A percentile compares a stretch with the other conserved stretches of the same genome.
Conservation (phyloP, 352 stramenopile species). For the Globisporangium canariense region DNA sequence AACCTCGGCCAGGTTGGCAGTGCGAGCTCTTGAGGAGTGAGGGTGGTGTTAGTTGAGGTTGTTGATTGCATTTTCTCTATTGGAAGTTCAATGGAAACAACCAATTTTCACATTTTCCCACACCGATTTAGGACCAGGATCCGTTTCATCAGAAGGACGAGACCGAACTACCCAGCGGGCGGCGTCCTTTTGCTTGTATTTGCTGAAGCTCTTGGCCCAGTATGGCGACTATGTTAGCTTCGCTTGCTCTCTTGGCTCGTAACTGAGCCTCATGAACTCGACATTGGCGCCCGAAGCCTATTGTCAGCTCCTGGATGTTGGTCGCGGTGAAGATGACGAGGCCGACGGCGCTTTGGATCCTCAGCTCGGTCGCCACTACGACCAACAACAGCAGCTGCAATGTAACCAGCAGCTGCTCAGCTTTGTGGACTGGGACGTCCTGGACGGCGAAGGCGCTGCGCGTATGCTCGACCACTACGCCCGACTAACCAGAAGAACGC, state of each 20-base stretch:
- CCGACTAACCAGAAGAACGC: neutral
- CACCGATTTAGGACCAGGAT: too few species aligned
- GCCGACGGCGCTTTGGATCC: neutral
- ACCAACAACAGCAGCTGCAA: neutral
- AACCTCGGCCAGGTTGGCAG: neutral
- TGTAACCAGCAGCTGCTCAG: constrained; percentile 4
- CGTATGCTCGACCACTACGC: constrained; percentile 6
- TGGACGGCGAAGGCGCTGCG: neutral
- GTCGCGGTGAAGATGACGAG: constrained; percentile 28
- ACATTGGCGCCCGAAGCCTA: constrained; percentile 21
- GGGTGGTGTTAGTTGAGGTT: neutral
- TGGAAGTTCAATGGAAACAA: neutral
- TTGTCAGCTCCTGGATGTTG: constrained; percentile 17
- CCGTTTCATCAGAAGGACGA: too few species aligned
- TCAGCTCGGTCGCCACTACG: neutral
- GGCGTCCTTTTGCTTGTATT: too few species aligned
- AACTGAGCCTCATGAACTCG: constrained; percentile 18
- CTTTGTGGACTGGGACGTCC: constrained; percentile 12
- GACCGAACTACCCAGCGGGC: too few species aligned
- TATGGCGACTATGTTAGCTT: neutral
- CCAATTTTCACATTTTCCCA: too few species aligned
- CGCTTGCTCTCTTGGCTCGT: neutral
- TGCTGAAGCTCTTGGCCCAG: too few species aligned
- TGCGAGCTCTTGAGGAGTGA: neutral
- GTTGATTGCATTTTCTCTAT: neutral